These are phyloP conservation scores for Closterium sp. DNA, from an alignment of 139 green algal genomes.

Conservation along the genomic window DNA sequence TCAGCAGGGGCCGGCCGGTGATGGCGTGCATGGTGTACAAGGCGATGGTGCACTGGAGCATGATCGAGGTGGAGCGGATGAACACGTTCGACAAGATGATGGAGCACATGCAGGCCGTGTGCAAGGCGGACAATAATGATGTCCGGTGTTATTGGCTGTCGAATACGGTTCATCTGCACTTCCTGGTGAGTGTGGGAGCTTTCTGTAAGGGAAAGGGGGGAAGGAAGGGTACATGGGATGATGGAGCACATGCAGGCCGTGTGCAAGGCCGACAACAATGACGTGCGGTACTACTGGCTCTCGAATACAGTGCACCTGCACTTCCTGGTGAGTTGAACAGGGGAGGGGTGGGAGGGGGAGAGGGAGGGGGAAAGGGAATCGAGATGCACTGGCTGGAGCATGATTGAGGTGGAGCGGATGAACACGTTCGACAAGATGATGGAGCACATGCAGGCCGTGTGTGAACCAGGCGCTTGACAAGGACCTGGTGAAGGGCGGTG, in stretches of 20 bases:
- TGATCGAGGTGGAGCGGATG: neutral
- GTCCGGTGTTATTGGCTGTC: neutral
- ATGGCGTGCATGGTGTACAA: constrained; percentile 12
- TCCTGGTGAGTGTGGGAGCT: constrained; percentile 3
- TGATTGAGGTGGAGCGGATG: no score
- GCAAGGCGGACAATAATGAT: neutral
- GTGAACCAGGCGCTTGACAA: no score
- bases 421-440: no score
- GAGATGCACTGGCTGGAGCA: no score
- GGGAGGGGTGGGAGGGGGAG: no score
- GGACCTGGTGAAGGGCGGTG: no score
- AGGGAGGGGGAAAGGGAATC: no score
- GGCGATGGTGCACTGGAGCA: constrained; percentile 15
- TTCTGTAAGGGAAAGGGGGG: neutral
- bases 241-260: neutral
- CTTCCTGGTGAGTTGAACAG: neutral
- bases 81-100: neutral
- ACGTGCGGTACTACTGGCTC: neutral
- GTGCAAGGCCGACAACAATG: neutral
- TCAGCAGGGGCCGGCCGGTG: neutral
- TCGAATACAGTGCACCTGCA: neutral
- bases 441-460: no score
- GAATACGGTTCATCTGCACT: neutral
- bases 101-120: neutral
- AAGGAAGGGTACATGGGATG: no score